Base-by-base conservation (phyloP, 768 basidiomycete species). In the Ephemerocybe angulata region DNA sequence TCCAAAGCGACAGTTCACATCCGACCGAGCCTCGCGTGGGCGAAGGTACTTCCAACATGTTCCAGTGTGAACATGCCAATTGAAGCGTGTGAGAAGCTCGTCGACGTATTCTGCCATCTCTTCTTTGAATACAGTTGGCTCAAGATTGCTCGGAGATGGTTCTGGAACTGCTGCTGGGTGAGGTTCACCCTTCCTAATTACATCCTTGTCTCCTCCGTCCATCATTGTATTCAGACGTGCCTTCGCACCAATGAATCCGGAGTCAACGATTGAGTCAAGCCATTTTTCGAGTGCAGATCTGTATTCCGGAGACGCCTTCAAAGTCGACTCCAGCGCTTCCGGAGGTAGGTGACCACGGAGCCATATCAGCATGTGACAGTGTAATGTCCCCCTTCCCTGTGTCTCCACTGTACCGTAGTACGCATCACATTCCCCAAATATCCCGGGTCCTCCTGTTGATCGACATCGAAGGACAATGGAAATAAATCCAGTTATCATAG, bases 331-430 rank as follows among this genome's bases (percentile, higher is more conserved):
- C 8, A 50, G 48, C 3, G 11, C 15, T 5, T 4, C 11, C 8
- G 48, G 48, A 15, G 28, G 11, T 6, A 29, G 48, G 19, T 58
- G 54, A 0, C 65, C 67, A 38, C 53, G 15, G 1, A 72, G 42
- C 70, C 66, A 71, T 1, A 67, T 53, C 0, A 72, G 42, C 60
- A 70, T 63, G 51, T 73, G 71, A 28, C 63, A 64, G 54, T 73
- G 71, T 1, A 72, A 50, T 4, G 63, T 64, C 0, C 67, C 69
- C 15, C 63, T 37, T 7, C 63, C 63, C 38, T 68, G 66, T 1
- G 60, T 52, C 52, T 71, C 70, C 0, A 66, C 63, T 2, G 58
- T 60, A 0, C 63, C 69, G 43, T 60, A 62, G 53, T 66, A 66
- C 0, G 59, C 62, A 12, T 38, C 25, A 29, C 60, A 61, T 4